phyloP scores from a whole-genome alignment of 1,284 basidiomycete genomes.

The Mycena sp. region DNA sequence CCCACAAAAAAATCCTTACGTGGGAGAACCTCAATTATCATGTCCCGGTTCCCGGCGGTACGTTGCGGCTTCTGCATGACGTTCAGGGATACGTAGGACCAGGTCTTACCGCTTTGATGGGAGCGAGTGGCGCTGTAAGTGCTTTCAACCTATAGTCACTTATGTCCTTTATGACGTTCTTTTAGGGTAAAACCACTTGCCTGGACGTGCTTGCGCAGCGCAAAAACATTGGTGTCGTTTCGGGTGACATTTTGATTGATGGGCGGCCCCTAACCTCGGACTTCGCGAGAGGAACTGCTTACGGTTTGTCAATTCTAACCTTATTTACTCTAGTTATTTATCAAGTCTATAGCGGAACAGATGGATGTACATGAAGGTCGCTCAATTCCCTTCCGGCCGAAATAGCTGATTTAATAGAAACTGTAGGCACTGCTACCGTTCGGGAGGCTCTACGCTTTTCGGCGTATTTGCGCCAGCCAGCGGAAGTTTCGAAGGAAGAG shows the following conservation, averaged over 20 bases:
- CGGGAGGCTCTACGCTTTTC: conserved; percentile 93
- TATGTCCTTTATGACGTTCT: neutral
- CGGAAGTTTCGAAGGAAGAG: conserved; percentile 74
- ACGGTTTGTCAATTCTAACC: conserved; percentile 56
- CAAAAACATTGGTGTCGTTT: conserved; percentile 87
- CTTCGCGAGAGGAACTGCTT: conserved; percentile 84
- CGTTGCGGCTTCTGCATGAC: conserved; percentile 74
- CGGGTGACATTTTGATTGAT: conserved; percentile 84
- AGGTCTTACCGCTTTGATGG: conserved; percentile 83
- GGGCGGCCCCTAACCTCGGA: conserved; percentile 78
- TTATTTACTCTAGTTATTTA: conserved; percentile 35
- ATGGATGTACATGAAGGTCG: conserved; percentile 85
- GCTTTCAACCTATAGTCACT: neutral
- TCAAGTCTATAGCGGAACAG: conserved; percentile 81
- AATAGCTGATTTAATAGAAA: conserved; percentile 5
- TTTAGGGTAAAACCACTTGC: conserved; percentile 77
- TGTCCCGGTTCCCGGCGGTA: conserved; percentile 77
- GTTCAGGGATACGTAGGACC: conserved; percentile 92
- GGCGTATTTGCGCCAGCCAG: conserved; percentile 89
- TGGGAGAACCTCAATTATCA: conserved; percentile 80
- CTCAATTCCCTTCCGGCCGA: neutral
- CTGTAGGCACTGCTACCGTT: conserved; percentile 75
- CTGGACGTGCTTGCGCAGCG: conserved; percentile 91
- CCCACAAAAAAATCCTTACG: conserved; percentile 66
- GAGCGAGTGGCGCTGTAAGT: conserved; percentile 76